Percentiles rank a stretch among this genome's conserved stretches.
These are phyloP conservation scores for Colletotrichum cereale DNA, from an alignment of 2,329 filamentous ascomycete species.

Conservation along the genomic window DNA sequence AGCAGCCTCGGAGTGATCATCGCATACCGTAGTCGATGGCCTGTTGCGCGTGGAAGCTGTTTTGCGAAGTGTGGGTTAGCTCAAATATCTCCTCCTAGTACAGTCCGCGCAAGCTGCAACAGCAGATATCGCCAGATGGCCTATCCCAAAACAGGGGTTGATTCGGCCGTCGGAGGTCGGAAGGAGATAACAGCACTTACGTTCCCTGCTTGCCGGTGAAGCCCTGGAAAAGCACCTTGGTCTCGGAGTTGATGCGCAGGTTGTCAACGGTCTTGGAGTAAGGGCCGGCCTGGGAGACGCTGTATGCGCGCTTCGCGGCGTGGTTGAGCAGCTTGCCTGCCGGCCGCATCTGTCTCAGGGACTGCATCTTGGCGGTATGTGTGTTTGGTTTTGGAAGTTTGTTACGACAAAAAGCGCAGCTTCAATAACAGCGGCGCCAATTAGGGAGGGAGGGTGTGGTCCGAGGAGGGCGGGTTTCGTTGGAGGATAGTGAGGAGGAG, in stretches of 20 bases:
- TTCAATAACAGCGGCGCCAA: slow-evolving; percentile 23
- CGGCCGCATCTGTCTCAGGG: slow-evolving; percentile 78
- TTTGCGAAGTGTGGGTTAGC: slow-evolving; percentile 19
- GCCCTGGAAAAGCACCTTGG: slow-evolving; percentile 96
- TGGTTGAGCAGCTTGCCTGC: slow-evolving; percentile 77
- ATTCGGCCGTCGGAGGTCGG: background rate
- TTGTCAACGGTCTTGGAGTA: slow-evolving; percentile 84
- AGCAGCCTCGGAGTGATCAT: slow-evolving; percentile 25
- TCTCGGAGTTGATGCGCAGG: slow-evolving; percentile 92
- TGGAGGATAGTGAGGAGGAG: slow-evolving; percentile 19
- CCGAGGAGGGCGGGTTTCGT: slow-evolving; percentile 1
- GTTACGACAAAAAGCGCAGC: slow-evolving; percentile 35
- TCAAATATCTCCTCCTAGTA: background rate
- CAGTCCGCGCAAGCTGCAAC: background rate
- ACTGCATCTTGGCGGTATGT: slow-evolving; percentile 77
- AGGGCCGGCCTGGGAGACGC: slow-evolving; percentile 72
- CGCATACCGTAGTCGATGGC: slow-evolving; percentile 95
- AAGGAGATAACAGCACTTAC: slow-evolving; percentile 65
- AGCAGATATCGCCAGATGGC: slow-evolving; percentile 10
- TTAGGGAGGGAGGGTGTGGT: background rate
- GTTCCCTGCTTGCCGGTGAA: slow-evolving; percentile 98
- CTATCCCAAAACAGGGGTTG: slow-evolving; percentile 13
- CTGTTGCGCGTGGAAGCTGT: slow-evolving; percentile 95
- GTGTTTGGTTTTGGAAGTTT: slow-evolving; percentile 18
- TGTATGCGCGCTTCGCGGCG: slow-evolving; percentile 77